Base-by-base conservation (phyloP, 2,329 filamentous ascomycete genomes). In the Waltergamsia citrina region DNA sequence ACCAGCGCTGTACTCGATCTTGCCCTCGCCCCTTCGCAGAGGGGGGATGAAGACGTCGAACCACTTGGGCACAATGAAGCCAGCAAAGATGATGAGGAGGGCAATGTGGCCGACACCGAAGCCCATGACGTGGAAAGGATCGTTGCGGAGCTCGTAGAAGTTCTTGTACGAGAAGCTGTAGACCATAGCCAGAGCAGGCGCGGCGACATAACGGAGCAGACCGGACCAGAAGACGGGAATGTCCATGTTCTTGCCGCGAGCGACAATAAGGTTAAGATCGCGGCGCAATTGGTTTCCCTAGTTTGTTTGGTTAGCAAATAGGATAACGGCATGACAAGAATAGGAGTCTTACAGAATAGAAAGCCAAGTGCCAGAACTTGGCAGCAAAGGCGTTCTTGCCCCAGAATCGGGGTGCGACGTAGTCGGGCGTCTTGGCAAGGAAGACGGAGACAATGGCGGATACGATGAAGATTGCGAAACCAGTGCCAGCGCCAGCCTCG, bases 211-310 rank as follows among this genome's bases (percentile, higher is more conserved):
- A 15, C 67, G 66, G 1, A 71, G 49, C 0, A 75, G 51, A 2
- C 65, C 47, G 1, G 65, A 63, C 54, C 69, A 68, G 46, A 72
- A 67, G 3, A 34, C 38, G 1, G 71, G 70, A 17, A 76, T 71
- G 4, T 49, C 61, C 71, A 70, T 75, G 50, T 76, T 75, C 24
- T 63, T 65, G 33, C 67, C 69, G 4, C 53, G 56, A 7, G 65
- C 69, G 16, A 76, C 62, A 20, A 72, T 64, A 4, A 62, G 45
- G 39, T 75, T 75, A 17, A 75, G 60, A 42, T 75, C 71, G 18
- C 60, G 62, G 22, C 65, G 59, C 15, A 76, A 59, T 56, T 74
- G 71, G 40, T 74, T 68, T 32, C 69, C 69, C 67, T 72, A 33
- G 54, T 15, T 12, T 17, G 15, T 26, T 11, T 5, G 24, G 12